A percentile compares a stretch with the other conserved stretches of the same genome.
Conservation (phyloP, 805 yeast species). For the Vanderwaltozyma verrucispora region DNA sequence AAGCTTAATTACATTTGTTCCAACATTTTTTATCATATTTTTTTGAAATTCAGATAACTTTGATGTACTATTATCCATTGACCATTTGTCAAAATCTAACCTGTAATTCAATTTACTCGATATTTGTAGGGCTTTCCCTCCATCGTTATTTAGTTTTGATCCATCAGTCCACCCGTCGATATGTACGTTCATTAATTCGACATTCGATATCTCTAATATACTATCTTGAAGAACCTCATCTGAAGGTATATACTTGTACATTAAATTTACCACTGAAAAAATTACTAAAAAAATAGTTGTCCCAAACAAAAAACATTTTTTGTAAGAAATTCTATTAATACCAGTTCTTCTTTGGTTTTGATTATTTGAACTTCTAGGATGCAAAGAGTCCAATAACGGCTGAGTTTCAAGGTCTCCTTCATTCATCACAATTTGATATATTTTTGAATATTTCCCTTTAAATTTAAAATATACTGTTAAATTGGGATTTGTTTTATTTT, state of each 20-base stretch:
- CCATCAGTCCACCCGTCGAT: conserved; percentile 23
- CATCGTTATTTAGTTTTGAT: conserved; percentile 9
- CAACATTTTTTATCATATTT: conserved; percentile 7
- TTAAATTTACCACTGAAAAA: not conserved
- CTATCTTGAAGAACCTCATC: conserved; percentile 11
- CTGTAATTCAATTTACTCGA: conserved; percentile 7
- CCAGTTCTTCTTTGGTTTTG: not conserved
- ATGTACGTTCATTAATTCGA: conserved; percentile 12
- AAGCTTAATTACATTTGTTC: conserved; percentile 12
- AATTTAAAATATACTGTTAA: not conserved
- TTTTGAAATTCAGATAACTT: conserved; percentile 5
- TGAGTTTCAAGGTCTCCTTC: conserved; percentile 12
- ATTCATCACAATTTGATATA: conserved; percentile 1
- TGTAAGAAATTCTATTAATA: not conserved
- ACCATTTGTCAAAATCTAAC: conserved; percentile 15
- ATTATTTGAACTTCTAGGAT: not conserved
- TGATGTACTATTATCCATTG: conserved; percentile 2
- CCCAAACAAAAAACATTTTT: not conserved
- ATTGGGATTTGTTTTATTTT: too few relatives aligned
- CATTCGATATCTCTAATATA: conserved; percentile 13
- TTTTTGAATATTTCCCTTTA: not conserved
- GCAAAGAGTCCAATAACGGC: conserved; percentile 7
- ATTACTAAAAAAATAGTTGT: not conserved
- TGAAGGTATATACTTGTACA: conserved; percentile 5
- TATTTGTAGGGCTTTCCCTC: conserved; percentile 15